These are phyloP conservation scores for Pleurotus giganteus DNA, from an alignment of 768 basidiomycete species.

Conservation along the genomic window DNA sequence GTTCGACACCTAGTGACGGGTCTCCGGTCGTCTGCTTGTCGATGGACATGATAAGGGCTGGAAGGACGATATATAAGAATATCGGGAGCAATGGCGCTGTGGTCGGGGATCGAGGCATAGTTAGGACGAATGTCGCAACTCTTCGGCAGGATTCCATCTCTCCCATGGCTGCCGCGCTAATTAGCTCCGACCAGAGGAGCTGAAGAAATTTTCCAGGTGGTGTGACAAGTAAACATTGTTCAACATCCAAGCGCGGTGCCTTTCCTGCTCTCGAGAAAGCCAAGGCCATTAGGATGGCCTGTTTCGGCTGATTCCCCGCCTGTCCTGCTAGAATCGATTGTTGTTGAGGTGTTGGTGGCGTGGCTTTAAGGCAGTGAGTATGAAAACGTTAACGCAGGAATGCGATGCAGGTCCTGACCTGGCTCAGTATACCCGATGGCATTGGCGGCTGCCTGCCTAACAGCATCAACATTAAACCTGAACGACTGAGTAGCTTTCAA, in stretches of 20 bases:
- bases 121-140: slow-evolving; percentile 66
- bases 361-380: background rate
- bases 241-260: slow-evolving; percentile 62
- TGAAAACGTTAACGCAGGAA: background rate
- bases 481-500: background rate
- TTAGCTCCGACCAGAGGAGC: slow-evolving; percentile 67
- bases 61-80: slow-evolving; percentile 68
- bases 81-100: slow-evolving; percentile 68
- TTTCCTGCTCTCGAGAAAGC: slow-evolving; percentile 58
- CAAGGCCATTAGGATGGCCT: slow-evolving; percentile 57
- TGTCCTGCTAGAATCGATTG: background rate
- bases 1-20: slow-evolving; percentile 55
- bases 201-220: slow-evolving; percentile 62
- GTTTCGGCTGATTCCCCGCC: slow-evolving; percentile 55
- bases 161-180: slow-evolving; percentile 48
- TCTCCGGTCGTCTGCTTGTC: slow-evolving; percentile 54
- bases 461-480: slow-evolving; percentile 3
- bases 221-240: slow-evolving; percentile 58
- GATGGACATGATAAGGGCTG: slow-evolving; percentile 52
- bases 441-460: slow-evolving; percentile 4
- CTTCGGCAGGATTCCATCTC: slow-evolving; percentile 63
- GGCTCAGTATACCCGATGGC: slow-evolving; percentile 13
- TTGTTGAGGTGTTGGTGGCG: background rate
- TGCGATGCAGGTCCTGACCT: background rate
- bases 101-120: slow-evolving; percentile 49